Evolutionary conservation across 371 early-diverging fungal species (phyloP).

Genomic region (Umbelopsis sp.): DNA sequence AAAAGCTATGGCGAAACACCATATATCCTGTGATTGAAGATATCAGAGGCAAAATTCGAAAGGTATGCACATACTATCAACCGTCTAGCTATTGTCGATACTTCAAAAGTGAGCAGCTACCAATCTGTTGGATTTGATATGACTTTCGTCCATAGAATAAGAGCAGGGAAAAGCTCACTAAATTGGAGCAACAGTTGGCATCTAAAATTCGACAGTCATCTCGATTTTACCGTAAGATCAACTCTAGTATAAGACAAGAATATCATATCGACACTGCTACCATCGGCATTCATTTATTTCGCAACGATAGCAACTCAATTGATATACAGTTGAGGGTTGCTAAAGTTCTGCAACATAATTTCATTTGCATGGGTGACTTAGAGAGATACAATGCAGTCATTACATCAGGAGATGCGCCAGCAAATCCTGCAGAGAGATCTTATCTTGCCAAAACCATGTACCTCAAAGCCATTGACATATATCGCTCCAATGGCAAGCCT

Average conservation of each 20-base stretch:
- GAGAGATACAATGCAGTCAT: conserved; percentile 47
- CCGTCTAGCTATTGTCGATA: conserved; percentile 3
- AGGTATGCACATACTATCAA: conserved; percentile 22
- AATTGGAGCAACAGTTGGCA: neutral
- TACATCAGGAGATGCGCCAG: conserved; percentile 25
- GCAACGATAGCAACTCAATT: conserved; percentile 11
- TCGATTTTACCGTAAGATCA: conserved; percentile 48
- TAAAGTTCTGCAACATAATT: conserved; percentile 42
- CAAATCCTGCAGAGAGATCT: conserved; percentile 30
- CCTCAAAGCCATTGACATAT: conserved; percentile 45
- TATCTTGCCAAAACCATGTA: conserved; percentile 42
- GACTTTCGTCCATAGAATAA: neutral
- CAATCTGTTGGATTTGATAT: neutral
- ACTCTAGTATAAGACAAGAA: conserved; percentile 33
- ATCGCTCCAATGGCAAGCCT: conserved; percentile 51
- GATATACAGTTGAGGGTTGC: conserved; percentile 37
- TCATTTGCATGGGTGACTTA: conserved; percentile 54
- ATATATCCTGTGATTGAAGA: conserved; percentile 51
- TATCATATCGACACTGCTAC: conserved; percentile 42
- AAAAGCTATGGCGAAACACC: conserved; percentile 51
- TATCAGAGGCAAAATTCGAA: conserved; percentile 40
- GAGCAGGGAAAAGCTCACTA: neutral
- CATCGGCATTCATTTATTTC: conserved; percentile 44
- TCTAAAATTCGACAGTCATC: conserved; percentile 12
- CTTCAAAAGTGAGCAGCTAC: conserved; percentile 15